Base-by-base conservation (phyloP, 208 protist species). In the Zelonia costaricensis region DNA sequence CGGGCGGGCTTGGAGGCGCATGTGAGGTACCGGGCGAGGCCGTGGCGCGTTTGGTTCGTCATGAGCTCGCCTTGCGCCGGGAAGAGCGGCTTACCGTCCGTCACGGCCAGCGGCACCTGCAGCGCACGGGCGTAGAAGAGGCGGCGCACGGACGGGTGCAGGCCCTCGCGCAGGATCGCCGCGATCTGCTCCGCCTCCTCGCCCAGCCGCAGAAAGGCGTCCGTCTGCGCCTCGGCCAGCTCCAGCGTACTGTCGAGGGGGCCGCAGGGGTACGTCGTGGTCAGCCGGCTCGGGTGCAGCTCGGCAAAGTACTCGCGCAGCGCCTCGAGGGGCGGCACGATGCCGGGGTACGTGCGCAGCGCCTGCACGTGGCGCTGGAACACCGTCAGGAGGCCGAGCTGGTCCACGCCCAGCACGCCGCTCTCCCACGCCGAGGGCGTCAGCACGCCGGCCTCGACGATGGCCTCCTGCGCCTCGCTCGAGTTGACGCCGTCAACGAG, bases 81-180 rank as follows among this genome's bases (percentile, higher is more conserved):
- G 56, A 85, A 84, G 22, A 84, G 72, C 31, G 90, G 80, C 40
- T 55, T 62, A 12, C 80, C 84, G 42, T 90, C 84, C 9, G 76
- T 88, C 10, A 89, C 89, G 10, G 46, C 18, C 47, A 96, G 58
- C 25, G 68, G 58, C 20, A 91, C 30, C 53, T 86, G 81, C 56
- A 96, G 67, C 25, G 83, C 85, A n/a, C 83, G 71, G 12, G 90
- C 82, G 62, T 96, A 96, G 40, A 91, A 52, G 7, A 96, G 70
- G 13, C 90, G 84, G 13, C 90, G 82, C 30, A 96, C 39, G 0
- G 85, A 83, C 10, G 84, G 86, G 71, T 85, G 83, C 31, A 89
- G 77, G 20, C 69, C 68, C 31, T 74, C 66, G 10, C 75, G 78
- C 35, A 96, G 71, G 13, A 86, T 44, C 4, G 40, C 59, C 1